These are phyloP conservation scores for Penicillium sp. DNA, from an alignment of 2,329 filamentous ascomycete genomes.

Conservation along the genomic window DNA sequence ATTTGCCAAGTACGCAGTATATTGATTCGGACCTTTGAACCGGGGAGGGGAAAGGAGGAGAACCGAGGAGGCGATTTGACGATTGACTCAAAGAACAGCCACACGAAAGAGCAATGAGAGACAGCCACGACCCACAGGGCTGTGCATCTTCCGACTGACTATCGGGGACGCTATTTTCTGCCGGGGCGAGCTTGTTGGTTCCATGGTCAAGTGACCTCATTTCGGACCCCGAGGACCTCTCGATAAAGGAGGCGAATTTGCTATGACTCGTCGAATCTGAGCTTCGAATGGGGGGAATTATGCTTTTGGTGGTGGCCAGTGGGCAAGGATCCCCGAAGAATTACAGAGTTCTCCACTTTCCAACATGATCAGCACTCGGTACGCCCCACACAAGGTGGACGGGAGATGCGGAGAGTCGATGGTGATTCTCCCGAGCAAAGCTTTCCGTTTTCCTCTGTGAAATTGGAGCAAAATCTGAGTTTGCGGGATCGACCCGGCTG, in stretches of 20 bases:
- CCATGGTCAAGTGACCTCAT: background rate
- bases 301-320: background rate
- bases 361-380: background rate
- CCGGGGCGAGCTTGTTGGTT: background rate
- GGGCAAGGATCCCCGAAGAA: background rate
- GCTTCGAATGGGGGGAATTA: background rate
- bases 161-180: background rate
- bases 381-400: constrained; percentile 2
- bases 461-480: background rate
- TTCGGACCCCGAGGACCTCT: background rate
- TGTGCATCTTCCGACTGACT: background rate
- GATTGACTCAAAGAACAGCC: background rate
- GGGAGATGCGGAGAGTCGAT: background rate
- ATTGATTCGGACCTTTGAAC: background rate
- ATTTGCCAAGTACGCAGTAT: background rate
- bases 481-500: background rate
- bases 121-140: constrained; percentile 1
- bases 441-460: background rate
- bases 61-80: background rate
- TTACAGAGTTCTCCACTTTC: background rate
- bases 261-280: background rate
- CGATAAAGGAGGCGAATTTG: background rate
- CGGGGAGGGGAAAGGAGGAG: background rate
- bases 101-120: background rate
- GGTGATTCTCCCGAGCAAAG: background rate